Conservation (phyloP, 495 filamentous ascomycete species). For the Podospora tetraspora region DNA sequence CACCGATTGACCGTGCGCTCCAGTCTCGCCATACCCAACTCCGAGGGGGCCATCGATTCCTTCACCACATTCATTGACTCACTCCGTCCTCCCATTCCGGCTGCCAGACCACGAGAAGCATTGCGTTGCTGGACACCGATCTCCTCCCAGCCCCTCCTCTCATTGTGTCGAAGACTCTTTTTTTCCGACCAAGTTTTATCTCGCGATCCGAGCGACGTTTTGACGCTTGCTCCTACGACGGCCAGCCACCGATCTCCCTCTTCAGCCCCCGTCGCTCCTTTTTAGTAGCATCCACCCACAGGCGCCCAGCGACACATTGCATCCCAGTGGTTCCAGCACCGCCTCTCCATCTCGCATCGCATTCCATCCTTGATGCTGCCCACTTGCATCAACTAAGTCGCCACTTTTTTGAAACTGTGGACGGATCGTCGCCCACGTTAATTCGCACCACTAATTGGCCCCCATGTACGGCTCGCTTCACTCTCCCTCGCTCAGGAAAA, state of each 20-base stretch:
- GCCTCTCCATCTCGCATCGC: slow-evolving; percentile 3
- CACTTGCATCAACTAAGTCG: slow-evolving; percentile 26
- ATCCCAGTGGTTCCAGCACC: slow-evolving; percentile 7
- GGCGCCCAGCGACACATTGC: background rate
- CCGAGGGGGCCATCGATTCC: background rate
- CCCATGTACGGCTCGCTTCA: slow-evolving; percentile 66
- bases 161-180: slow-evolving; percentile 8
- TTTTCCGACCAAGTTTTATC: background rate
- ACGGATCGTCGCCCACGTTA: slow-evolving; percentile 9
- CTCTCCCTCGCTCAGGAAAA: slow-evolving; percentile 76
- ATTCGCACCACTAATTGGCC: slow-evolving; percentile 26
- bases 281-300: slow-evolving; percentile 5
- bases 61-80: slow-evolving; percentile 7
- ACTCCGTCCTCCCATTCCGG: background rate
- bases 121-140: slow-evolving; percentile 16
- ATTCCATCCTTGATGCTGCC: slow-evolving; percentile 3
- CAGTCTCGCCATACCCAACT: background rate
- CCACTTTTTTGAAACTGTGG: slow-evolving; percentile 15
- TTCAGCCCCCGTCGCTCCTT: slow-evolving; percentile 12
- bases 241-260: slow-evolving; percentile 1
- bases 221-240: background rate
- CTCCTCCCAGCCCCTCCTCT: slow-evolving; percentile 2
- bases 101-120: slow-evolving; percentile 2
- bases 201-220: background rate
- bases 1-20: slow-evolving; percentile 1